phyloP scores from a whole-genome alignment of 2,329 filamentous ascomycete genomes.

The Xylaria sp. region DNA sequence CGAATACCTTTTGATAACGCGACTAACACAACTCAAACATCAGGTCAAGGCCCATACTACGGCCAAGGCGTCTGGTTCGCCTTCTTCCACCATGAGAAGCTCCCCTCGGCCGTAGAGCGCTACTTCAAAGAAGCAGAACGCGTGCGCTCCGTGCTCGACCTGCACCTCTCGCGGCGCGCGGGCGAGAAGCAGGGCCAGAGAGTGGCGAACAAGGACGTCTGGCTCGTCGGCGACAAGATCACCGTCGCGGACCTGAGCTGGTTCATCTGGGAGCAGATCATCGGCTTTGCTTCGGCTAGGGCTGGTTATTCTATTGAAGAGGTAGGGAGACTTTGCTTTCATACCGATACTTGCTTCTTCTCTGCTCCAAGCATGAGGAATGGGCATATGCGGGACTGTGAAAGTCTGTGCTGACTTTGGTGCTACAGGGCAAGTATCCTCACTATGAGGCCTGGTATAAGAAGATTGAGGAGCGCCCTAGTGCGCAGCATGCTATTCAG shows the following conservation, averaged over 20 bases:
- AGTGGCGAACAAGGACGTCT: conserved; percentile 29
- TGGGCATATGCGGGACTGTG: too few relatives aligned
- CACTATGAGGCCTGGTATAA: conserved; percentile 39
- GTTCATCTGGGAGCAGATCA: conserved; percentile 40
- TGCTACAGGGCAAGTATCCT: conserved; percentile 33
- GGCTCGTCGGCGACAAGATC: conserved; percentile 41
- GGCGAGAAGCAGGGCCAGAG: conserved; percentile 39
- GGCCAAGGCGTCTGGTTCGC: conserved; percentile 59
- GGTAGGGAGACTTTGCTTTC: too few relatives aligned
- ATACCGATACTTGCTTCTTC: too few relatives aligned
- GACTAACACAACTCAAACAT: background rate
- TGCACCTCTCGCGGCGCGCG: conserved; percentile 45
- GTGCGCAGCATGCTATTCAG: conserved; percentile 28
- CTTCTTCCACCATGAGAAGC: conserved; percentile 54
- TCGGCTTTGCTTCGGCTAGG: conserved; percentile 3
- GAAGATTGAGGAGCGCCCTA: conserved; percentile 33
- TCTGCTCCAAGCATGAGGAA: too few relatives aligned
- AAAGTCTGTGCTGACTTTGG: conserved; percentile 19
- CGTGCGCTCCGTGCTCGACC: conserved; percentile 58
- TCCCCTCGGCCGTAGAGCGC: conserved; percentile 56
- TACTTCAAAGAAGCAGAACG: conserved; percentile 58
- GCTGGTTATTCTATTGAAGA: conserved; percentile 4
- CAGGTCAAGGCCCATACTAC: conserved; percentile 60
- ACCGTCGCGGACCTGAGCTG: conserved; percentile 40
- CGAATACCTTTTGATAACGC: background rate